Evolutionary conservation across 2,329 filamentous ascomycete species (phyloP), one percentile per base, ranked within the genome.

Genomic region (Capronia coronata): DNA sequence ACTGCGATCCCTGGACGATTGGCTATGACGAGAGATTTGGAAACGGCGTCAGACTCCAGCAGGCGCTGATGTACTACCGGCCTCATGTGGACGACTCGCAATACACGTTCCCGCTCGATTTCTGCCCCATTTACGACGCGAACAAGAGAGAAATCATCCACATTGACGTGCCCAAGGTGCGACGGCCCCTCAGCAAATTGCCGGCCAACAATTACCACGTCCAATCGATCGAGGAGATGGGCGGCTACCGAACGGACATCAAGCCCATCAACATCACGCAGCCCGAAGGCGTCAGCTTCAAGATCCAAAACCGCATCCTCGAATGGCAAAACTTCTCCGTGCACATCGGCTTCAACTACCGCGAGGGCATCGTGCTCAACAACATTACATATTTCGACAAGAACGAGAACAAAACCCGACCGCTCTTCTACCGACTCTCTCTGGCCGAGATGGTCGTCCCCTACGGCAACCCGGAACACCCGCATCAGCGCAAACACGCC

Each of bases 1-100:
- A 94, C 72, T 94, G 89, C 68, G 90, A 96, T 65, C 88, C 87
- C 9, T 96, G 90, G 90, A 94, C 90, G 1, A 94, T 96, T 67
- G 90, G 90, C 42, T 94, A 88, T 64, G 90, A 96, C 61, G 87
- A 94, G 71, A 83, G 90, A 38, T 93, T 89, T 62, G 90, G 89
- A 54, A 91, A 72, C 65, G 74, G 74, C 37, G 75, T 87, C 37
- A 82, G 90, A 47, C 78, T 95, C 2, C 90, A 96, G 69, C 90
- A 96, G 70, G 90, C 88, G 1, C 74, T 96, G 47, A 94, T 95
- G 88, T 96, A 96, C 74, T 96, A 94, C 68, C 82, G 90, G 13
- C 89, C 89, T 2, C 76, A 91, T 60, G 63, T 84, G 14, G 89
- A 95, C 62, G 86, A 91, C 70, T 87, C 80, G 67, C 90, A 95